Conservation (phyloP, 139 green algal species). For the Diplosphaera chodatii region DNA sequence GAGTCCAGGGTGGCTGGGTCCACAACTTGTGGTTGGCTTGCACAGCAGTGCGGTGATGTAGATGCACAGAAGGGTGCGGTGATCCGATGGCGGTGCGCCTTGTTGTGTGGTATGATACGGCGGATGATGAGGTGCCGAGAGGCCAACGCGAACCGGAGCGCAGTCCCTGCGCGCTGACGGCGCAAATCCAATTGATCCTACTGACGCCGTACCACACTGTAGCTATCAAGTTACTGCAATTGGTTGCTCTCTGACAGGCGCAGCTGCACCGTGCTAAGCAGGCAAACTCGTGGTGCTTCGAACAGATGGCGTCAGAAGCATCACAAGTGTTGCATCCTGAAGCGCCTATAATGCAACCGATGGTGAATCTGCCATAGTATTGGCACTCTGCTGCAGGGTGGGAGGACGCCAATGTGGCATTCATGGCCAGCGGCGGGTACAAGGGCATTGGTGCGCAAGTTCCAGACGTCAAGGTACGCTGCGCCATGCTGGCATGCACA, state of each 20-base stretch:
- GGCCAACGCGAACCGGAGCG: background rate
- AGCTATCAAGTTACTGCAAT: background rate
- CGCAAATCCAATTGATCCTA: background rate
- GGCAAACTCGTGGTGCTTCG: too few species aligned
- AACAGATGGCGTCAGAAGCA: too few species aligned
- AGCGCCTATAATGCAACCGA: too few species aligned
- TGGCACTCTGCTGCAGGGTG: conserved; percentile 61
- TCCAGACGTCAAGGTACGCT: conserved; percentile 3
- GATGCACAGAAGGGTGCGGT: too few species aligned
- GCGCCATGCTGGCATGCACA: too few species aligned
- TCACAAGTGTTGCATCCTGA: too few species aligned
- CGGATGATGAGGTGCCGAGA: background rate
- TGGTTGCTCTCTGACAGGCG: background rate
- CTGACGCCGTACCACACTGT: background rate
- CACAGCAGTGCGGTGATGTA: too few species aligned
- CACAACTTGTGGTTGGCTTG: background rate
- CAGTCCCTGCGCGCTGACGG: background rate
- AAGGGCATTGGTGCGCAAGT: conserved; percentile 31
- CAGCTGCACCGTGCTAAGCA: too few species aligned
- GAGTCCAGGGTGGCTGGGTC: too few species aligned
- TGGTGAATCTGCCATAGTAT: too few species aligned
- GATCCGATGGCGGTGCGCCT: too few species aligned
- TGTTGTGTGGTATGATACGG: too few species aligned
- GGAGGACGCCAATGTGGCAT: conserved; percentile 81
- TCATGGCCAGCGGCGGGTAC: conserved; percentile 89